Conservation (phyloP, 2,329 filamentous ascomycete genomes). For the Stagonosporopsis tanaceti region DNA sequence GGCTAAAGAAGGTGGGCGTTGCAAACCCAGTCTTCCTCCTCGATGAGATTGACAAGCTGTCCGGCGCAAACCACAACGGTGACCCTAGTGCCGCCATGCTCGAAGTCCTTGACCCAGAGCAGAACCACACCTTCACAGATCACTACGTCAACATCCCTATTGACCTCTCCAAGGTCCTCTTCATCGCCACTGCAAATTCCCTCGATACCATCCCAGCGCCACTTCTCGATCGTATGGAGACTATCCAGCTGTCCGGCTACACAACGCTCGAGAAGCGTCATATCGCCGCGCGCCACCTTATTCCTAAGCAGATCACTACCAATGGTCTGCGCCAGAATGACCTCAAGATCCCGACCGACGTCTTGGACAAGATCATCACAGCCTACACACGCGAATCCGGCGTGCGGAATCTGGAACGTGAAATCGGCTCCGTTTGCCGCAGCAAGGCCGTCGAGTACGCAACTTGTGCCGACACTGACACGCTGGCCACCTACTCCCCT, state of each 20-base stretch:
- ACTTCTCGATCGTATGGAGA: constrained; percentile 95
- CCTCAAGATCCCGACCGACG: constrained; percentile 78
- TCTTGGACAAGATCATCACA: constrained; percentile 94
- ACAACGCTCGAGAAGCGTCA: constrained; percentile 96
- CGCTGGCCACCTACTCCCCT: constrained; percentile 72
- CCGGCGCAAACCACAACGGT: constrained; percentile 88
- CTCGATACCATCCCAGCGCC: constrained; percentile 95
- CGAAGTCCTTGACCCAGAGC: constrained; percentile 95
- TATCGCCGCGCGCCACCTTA: constrained; percentile 90
- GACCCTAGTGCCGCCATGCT: constrained; percentile 98
- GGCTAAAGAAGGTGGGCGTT: constrained; percentile 92
- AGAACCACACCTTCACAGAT: constrained; percentile 93
- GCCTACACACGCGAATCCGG: constrained; percentile 96
- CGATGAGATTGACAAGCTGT: constrained; percentile 98
- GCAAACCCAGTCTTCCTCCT: constrained; percentile 94
- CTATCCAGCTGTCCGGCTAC: constrained; percentile 90
- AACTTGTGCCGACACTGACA: constrained; percentile 80
- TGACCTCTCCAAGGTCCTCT: constrained; percentile 94
- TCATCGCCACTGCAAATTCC: constrained; percentile 95
- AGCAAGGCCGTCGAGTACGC: constrained; percentile 87
- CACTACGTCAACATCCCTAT: constrained; percentile 97
- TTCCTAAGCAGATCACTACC: constrained; percentile 91
- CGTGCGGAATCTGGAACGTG: constrained; percentile 93
- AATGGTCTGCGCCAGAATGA: constrained; percentile 84
- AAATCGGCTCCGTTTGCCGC: constrained; percentile 92